Conservation (phyloP, 139 green algal genomes). For the Trebouxia sp. region DNA sequence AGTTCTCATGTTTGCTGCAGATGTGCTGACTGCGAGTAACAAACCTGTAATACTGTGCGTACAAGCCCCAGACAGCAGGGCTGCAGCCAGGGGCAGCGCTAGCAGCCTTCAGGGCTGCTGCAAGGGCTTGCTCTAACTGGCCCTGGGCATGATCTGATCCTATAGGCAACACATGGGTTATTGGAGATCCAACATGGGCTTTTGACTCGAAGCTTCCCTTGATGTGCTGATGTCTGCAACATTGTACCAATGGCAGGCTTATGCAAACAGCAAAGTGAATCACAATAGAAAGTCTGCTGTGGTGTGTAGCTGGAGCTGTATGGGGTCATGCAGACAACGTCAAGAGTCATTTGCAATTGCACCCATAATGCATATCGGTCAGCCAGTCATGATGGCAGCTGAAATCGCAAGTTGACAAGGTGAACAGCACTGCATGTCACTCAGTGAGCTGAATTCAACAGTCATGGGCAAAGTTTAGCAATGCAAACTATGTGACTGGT, state of each 20-base stretch:
- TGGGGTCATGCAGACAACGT: not conserved
- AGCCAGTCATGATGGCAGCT: too few species aligned
- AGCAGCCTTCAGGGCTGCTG: constrained; percentile 41
- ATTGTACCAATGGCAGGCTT: too few species aligned
- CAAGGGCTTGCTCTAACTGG: constrained; percentile 28
- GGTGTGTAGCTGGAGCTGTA: not conserved
- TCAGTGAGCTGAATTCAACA: too few species aligned
- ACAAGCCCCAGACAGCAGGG: constrained; percentile 51
- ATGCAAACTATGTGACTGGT: not conserved
- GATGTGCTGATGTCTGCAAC: not conserved
- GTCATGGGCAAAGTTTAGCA: not conserved
- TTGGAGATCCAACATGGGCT: not conserved
- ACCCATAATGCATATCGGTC: too few species aligned
- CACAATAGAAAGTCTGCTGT: not conserved
- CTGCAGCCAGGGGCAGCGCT: constrained; percentile 21
- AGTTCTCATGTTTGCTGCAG: too few species aligned
- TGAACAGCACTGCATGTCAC: too few species aligned
- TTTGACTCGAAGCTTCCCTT: not conserved
- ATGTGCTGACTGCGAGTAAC: too few species aligned
- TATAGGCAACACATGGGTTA: not conserved
- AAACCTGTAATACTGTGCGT: constrained; percentile 51
- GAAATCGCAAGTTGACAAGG: too few species aligned
- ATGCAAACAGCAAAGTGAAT: not conserved
- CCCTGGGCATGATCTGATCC: not conserved
- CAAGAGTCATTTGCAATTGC: too few species aligned